Conservation (phyloP, 2,329 filamentous ascomycete species). For the Sporothrix curviconia region DNA sequence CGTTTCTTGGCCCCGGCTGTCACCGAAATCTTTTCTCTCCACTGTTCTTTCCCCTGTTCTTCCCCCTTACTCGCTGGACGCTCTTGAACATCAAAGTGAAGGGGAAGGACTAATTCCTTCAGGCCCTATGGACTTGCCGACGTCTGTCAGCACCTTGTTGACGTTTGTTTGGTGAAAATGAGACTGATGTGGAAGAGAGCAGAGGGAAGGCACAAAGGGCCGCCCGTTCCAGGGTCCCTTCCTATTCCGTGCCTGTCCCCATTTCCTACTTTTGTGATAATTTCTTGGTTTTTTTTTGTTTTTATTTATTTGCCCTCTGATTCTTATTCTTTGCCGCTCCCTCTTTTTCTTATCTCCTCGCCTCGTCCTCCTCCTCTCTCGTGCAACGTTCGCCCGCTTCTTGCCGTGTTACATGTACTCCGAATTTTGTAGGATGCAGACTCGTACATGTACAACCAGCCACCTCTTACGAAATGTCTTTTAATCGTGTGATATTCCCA, state of each 20-base stretch:
- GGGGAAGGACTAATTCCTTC: too few relatives aligned
- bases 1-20: conserved; percentile 6
- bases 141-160: background rate
- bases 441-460: too few relatives aligned
- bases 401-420: too few relatives aligned
- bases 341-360: background rate
- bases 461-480: too few relatives aligned
- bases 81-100: too few relatives aligned
- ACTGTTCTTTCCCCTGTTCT: background rate
- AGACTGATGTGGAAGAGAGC: background rate
- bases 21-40: background rate
- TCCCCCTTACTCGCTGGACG: too few relatives aligned
- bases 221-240: background rate
- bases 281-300: too few relatives aligned
- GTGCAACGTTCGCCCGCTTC: background rate
- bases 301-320: background rate
- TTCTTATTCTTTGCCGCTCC: too few relatives aligned
- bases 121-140: background rate
- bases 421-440: too few relatives aligned
- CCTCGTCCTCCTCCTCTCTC: background rate
- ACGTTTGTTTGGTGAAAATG: background rate
- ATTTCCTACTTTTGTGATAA: background rate
- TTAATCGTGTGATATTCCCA: too few relatives aligned
- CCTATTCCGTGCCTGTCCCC: background rate
- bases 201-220: background rate